Evolutionary conservation across 164 flowering plant species (phyloP), one percentile per base, ranked within the genome.

Genomic region (Euptelea pleiosperma): DNA sequence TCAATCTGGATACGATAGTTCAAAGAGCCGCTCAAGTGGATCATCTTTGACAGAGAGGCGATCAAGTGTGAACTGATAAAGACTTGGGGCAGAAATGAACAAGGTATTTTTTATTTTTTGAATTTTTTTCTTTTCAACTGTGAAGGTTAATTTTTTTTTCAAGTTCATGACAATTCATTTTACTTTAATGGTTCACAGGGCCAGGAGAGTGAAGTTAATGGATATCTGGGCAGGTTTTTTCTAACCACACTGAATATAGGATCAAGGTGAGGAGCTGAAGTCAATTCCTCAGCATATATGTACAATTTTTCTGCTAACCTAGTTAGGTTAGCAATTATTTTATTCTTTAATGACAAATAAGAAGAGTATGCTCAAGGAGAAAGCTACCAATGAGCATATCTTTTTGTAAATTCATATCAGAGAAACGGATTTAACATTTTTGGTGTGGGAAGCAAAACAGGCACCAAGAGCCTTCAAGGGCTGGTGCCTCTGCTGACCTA

Each of bases 1-100:
- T 15, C 53, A 30, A 8, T 67, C 70, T 6, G 71, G 71, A 36
- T 70, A 53, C 29, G 75, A 66, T 8, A 69, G 70, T 62, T 60
- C 73, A 49, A 72, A 36, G 40, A 76, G 74, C 60, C 68, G 46
- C 35, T 52, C 68, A 14, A 73, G 77, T 40, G 49, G 26, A 47
- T 59, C 66, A 39, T 69, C 75, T 60, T 28, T 28, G 31, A 22
- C 51, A 36, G 67, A 58, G 19, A 70, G 62, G 48, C 57, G 52
- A 41, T 21, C 66, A 58, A 53, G 62, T 48, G 25, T 49, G 44
- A 14, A 18, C n/a, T 53, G 44, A 62, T 18, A 34, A 12, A 30
- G 1, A 35, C 15, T 16, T 22, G 30, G 24, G 28, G 8, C 37
- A 31, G n/a, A 8, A 31, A 6, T n/a, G 15, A 18, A 49, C 53